phyloP scores from a whole-genome alignment of 148 eudicot species.

The Camellia japonica region DNA sequence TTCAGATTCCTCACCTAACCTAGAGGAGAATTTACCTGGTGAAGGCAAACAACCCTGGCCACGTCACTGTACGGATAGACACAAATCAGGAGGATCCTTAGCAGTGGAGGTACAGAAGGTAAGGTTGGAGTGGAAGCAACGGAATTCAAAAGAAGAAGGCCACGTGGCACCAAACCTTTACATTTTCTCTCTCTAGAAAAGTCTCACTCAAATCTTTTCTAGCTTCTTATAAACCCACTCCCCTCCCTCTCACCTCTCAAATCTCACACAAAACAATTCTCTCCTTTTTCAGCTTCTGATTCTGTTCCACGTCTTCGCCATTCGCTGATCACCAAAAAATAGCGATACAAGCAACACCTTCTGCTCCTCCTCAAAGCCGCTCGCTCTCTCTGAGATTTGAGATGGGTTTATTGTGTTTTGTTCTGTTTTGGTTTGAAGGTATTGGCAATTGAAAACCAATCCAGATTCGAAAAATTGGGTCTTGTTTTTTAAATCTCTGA shows the following conservation, averaged over 20 bases:
- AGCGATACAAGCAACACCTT: not conserved
- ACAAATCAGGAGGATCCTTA: too few species aligned
- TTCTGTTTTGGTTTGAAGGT: not conserved
- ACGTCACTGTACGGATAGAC: not conserved
- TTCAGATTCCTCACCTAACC: too few species aligned
- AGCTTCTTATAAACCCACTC: slow-evolving; percentile 36
- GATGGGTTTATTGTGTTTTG: slow-evolving; percentile 2
- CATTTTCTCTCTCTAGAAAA: not conserved
- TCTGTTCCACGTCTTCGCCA: slow-evolving; percentile 4
- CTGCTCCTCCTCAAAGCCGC: slow-evolving; percentile 23
- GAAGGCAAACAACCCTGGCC: not conserved
- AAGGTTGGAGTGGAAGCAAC: slow-evolving; percentile 36
- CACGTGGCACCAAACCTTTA: slow-evolving; percentile 30
- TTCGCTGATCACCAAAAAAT: not conserved
- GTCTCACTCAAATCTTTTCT: slow-evolving; percentile 25
- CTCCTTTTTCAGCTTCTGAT: slow-evolving; percentile 8
- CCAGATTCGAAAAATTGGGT: not conserved
- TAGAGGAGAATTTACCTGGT: too few species aligned
- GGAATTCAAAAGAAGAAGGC: slow-evolving; percentile 15
- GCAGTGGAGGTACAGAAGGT: too few species aligned
- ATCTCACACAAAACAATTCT: slow-evolving; percentile 1
- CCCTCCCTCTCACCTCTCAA: not conserved
- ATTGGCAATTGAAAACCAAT: not conserved
- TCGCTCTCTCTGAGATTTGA: slow-evolving; percentile 25
- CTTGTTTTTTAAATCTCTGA: not conserved